Evolutionary conservation across 2,329 filamentous ascomycete species (phyloP).

Genomic region (Chaetomium sp.): DNA sequence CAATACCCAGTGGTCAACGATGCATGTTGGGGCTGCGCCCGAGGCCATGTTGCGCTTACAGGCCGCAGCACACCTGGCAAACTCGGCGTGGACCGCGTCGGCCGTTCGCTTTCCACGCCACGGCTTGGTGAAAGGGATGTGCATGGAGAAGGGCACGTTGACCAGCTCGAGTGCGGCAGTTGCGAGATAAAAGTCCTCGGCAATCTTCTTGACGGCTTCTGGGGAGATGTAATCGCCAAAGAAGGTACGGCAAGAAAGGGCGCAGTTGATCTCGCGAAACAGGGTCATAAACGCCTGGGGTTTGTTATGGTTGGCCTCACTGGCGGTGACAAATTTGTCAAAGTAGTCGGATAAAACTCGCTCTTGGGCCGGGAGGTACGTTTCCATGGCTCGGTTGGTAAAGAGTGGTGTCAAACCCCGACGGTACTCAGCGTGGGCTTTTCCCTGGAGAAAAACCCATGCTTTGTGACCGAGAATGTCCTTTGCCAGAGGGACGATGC

Average conservation of each 20-base stretch:
- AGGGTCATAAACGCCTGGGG: constrained; percentile 79
- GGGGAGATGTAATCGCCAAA: constrained; percentile 93
- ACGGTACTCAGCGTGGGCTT: constrained; percentile 90
- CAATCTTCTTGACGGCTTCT: constrained; percentile 84
- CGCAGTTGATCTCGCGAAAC: constrained; percentile 92
- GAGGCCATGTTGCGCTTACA: constrained; percentile 86
- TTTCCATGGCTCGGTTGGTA: constrained; percentile 79
- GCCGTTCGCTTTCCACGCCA: constrained; percentile 97
- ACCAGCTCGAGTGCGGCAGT: constrained; percentile 93
- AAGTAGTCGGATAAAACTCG: constrained; percentile 87
- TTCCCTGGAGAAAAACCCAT: constrained; percentile 96
- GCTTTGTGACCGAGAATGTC: constrained; percentile 85
- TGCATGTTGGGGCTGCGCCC: constrained; percentile 79
- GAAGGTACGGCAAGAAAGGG: constrained; percentile 89
- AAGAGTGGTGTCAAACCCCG: constrained; percentile 94
- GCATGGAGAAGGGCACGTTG: constrained; percentile 79
- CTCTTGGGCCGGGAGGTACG: constrained; percentile 87
- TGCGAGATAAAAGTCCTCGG: constrained; percentile 94
- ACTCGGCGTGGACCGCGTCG: constrained; percentile 85
- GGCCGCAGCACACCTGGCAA: constrained; percentile 86
- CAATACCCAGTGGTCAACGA: constrained; percentile 92
- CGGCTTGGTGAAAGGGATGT: constrained; percentile 87
- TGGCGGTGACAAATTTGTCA: constrained; percentile 67
- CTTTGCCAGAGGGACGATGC: constrained; percentile 56
- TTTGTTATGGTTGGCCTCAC: constrained; percentile 51